These are phyloP conservation scores for Ophidiomyces ophidiicola DNA, from an alignment of 2,329 filamentous ascomycete species.

Conservation along the genomic window DNA sequence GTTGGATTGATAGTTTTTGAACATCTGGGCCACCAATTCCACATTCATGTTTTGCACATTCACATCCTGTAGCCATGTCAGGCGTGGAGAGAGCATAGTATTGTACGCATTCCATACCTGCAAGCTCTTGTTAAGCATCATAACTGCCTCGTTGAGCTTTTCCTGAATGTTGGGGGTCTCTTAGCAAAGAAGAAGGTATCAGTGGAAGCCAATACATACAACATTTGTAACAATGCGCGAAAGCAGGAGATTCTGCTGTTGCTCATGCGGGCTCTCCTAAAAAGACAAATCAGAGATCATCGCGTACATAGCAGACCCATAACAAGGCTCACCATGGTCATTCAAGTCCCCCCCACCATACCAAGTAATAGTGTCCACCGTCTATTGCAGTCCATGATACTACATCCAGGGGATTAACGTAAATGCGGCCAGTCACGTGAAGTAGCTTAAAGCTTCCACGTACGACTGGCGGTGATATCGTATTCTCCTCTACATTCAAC, in stretches of 20 bases:
- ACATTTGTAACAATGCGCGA: conserved; percentile 96
- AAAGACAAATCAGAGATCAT: not conserved
- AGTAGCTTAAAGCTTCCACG: too few species aligned
- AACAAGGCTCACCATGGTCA: conserved; percentile 1
- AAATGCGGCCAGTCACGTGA: too few species aligned
- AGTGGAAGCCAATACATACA: conserved; percentile 45
- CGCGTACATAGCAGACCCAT: not conserved
- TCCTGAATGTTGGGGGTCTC: conserved; percentile 47
- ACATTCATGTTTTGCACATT: conserved; percentile 99
- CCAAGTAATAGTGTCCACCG: too few species aligned
- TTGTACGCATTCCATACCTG: conserved; percentile 44
- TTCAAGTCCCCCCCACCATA: too few species aligned
- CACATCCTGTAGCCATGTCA: conserved; percentile 56
- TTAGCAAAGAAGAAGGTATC: not conserved
- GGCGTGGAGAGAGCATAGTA: not conserved
- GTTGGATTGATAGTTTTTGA: conserved; percentile 98
- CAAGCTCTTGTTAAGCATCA: conserved; percentile 83
- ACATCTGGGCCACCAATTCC: conserved; percentile 96
- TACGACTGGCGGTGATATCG: too few species aligned
- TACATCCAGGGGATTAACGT: too few species aligned
- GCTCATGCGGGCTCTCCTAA: conserved; percentile 89
- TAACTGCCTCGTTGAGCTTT: conserved; percentile 89
- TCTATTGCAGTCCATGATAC: too few species aligned
- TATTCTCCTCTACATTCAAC: not conserved
- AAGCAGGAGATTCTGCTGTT: conserved; percentile 86